Base-by-base conservation (phyloP, 1,139 yeast species). In the Yamadazyma pseudoaaseri region DNA sequence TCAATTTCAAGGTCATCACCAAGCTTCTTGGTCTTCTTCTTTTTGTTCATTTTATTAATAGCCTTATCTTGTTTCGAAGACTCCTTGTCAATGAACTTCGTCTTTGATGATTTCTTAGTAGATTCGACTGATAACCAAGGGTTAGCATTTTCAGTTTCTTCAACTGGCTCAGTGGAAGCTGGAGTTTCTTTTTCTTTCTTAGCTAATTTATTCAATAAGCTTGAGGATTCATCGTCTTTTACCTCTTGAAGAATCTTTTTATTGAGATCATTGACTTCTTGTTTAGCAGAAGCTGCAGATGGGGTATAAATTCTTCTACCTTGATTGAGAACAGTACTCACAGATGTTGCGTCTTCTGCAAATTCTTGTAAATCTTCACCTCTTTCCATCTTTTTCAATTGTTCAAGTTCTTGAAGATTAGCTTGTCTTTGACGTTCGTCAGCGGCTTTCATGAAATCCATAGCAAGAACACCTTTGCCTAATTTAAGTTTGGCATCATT, bases 381-480 rank as follows among this genome's bases (percentile, higher is more conserved):
- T 26, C 60, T 57, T 39, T 63, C 68, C 39, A 73, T 42, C 33
- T 60, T 65, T 44, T 73, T 70, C 39, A 87, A 55, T 31, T 64
- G 63, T 36, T 70, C 76, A 30, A 81, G 54, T 26, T 74, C 73
- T 43, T 70, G 67, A 36, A 69, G 59, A 54, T 84, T 85, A 29
- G 70, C 75, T 39, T 70, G 69, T 38, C 64, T 73, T 44, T 76
- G 73, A 49, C 79, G 73, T 32, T 78, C 81, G 44, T 82, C 92
- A 2, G 96, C 97, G 43, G 82, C 84, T 47, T 75, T 81, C 96
- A 90, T 89, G 57, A 92, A 92, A 46, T 89, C 95, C 97, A 92
- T 92, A 30, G 80, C 84, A 66, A 90, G 63, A 17, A 92, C 82
- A 39, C 97, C 97, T 56, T 89, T 89, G 13, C 95, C 94, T 15